These are phyloP conservation scores for Pelargonium myrrhifolium DNA, from an alignment of 441 rosid species.

Conservation along the genomic window DNA sequence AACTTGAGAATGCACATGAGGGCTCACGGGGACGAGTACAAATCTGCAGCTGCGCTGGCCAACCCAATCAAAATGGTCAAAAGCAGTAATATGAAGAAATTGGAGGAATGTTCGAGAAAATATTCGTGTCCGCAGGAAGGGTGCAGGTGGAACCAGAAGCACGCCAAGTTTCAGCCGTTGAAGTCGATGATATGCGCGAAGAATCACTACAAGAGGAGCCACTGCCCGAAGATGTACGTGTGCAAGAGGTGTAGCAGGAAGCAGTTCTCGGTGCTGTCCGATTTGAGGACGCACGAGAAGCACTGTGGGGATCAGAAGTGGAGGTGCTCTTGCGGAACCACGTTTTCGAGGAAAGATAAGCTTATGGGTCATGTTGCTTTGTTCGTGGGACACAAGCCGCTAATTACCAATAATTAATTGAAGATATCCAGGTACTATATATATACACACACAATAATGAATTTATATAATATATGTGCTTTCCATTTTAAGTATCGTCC, in stretches of 20 bases:
- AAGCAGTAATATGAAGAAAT: not conserved
- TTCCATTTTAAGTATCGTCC: too few species aligned
- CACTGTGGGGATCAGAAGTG: constrained; percentile 76
- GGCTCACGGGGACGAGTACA: constrained; percentile 87
- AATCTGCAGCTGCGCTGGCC: constrained; percentile 55
- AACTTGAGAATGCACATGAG: constrained; percentile 96
- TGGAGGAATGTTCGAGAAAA: constrained; percentile 27
- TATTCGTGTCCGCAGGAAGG: constrained; percentile 81
- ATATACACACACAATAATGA: too few species aligned
- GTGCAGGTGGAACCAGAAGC: constrained; percentile 76
- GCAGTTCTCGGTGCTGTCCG: constrained; percentile 79
- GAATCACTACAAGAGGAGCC: constrained; percentile 92
- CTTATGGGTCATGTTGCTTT: constrained; percentile 68
- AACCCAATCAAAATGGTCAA: constrained; percentile 43
- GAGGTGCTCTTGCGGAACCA: constrained; percentile 84
- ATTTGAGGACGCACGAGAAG: constrained; percentile 84
- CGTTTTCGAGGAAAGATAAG: constrained; percentile 77
- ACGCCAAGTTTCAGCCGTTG: constrained; percentile 73
- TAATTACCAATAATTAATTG: too few species aligned
- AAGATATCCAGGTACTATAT: too few species aligned
- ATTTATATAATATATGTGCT: too few species aligned
- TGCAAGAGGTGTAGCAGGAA: constrained; percentile 70
- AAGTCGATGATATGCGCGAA: constrained; percentile 79
- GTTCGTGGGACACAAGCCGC: constrained; percentile 61
- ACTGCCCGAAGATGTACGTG: constrained; percentile 81